A percentile compares a stretch with the other conserved stretches of the same genome.
Evolutionary conservation across 306 rosid species (phyloP).

Genomic region (Boehmeria nivea): DNA sequence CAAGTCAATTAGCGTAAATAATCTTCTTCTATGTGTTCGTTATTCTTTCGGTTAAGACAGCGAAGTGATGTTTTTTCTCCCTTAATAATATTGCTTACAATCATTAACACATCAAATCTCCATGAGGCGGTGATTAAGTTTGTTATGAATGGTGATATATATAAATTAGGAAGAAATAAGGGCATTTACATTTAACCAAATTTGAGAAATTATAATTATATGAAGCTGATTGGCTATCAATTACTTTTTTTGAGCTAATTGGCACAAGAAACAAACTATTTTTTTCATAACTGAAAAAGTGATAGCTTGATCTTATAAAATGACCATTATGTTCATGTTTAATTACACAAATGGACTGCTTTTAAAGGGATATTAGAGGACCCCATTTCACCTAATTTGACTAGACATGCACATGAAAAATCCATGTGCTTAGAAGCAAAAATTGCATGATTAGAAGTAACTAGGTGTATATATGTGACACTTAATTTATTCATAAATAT

Average conservation of each 20-base stretch:
- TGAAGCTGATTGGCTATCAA: background rate
- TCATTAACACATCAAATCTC: slow-evolving; percentile 31
- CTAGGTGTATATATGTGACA: no score
- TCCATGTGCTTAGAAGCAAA: slow-evolving; percentile 1
- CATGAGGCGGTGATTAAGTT: slow-evolving; percentile 17
- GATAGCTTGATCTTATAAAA: no score
- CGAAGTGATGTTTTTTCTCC: background rate
- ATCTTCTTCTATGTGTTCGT: background rate
- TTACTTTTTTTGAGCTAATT: background rate
- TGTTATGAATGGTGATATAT: slow-evolving; percentile 10
- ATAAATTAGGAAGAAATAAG: slow-evolving; percentile 9
- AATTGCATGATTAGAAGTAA: background rate
- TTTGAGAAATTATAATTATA: background rate
- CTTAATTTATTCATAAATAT: no score
- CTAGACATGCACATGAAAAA: background rate
- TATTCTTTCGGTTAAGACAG: slow-evolving; percentile 10
- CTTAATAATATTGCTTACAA: slow-evolving; percentile 27
- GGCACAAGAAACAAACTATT: background rate
- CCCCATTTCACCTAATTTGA: slow-evolving; percentile 2
- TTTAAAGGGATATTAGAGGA: background rate
- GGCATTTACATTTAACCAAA: background rate
- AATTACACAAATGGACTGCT: no score
- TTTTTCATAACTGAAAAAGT: background rate
- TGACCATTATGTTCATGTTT: no score
- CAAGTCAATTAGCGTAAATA: background rate